Evolutionary conservation across 805 yeast genomes (phyloP), one percentile per base, ranked within the genome.

Genomic region (Lachancea thermotolerans): DNA sequence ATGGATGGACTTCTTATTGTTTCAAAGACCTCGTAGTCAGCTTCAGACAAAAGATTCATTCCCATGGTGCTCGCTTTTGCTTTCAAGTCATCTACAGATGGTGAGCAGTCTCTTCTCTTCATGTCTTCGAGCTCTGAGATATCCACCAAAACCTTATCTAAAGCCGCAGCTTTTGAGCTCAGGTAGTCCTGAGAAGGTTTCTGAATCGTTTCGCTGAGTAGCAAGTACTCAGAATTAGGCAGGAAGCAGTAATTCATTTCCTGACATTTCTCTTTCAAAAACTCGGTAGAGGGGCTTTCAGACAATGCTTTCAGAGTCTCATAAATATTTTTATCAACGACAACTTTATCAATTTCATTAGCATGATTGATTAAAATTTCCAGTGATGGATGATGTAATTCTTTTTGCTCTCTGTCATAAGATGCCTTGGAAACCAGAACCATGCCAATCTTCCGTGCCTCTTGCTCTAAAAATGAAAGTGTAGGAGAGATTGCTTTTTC

Each of bases 11-110:
- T 33, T 34, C 34, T 14, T 17, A 30, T 7, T 12, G 14, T 14
- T 5, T 29, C 10, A n/a, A 41, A 16, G 14, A 12, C 15, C 11
- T 28, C 27, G 25, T 16, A 14, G 11, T 41, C 38, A 12, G n/a
- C 7, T n/a, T 34, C 14, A 8, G 31, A 12, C 10, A 34, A n/a
- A 16, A 41, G 15, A 3, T 16, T 17, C 25, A 30, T 41, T 11
- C 36, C 21, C 17, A 39, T 17, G 11, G 10, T 28, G 17, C 49
- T 52, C 2, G 74, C 70, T 41, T 61, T 62, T 27, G 62, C 64
- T 31, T 57, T 57, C 16, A 75, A 48, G 35, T 59, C 65, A 0
- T 62, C 67, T 5, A 58, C 32, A 1, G 59, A 42, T 10, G 73
- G 72, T 16, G 58, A 49, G 2, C 50, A 51, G 29, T 14, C 44